These are phyloP conservation scores for Rhizopus sp. DNA, from an alignment of 371 early-diverging fungal genomes.

Conservation along the genomic window DNA sequence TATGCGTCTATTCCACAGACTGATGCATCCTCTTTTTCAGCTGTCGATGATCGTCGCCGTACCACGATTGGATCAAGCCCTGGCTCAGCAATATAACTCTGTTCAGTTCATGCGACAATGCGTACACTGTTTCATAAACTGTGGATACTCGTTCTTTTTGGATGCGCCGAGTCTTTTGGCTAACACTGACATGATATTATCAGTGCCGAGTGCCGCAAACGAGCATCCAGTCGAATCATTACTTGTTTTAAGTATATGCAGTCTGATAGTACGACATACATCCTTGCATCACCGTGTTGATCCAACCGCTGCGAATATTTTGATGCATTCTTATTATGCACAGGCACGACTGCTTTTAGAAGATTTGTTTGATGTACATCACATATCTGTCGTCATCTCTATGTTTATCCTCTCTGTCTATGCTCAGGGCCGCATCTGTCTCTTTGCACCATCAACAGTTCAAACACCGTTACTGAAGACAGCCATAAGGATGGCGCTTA, in stretches of 20 bases:
- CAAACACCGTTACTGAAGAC: constrained; percentile 26
- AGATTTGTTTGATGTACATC: constrained; percentile 46
- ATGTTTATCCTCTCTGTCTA: constrained; percentile 42
- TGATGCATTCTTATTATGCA: constrained; percentile 39
- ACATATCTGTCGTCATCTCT: constrained; percentile 42
- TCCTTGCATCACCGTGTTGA: constrained; percentile 29
- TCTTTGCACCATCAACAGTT: constrained; percentile 34
- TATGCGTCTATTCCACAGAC: constrained; percentile 24
- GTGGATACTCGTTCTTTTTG: constrained; percentile 41
- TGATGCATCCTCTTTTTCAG: constrained; percentile 25
- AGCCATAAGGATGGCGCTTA: constrained; percentile 36
- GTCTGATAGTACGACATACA: constrained; percentile 44
- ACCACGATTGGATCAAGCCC: constrained; percentile 17
- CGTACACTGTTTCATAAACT: constrained; percentile 41
- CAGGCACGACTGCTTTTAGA: constrained; percentile 44
- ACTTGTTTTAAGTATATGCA: constrained; percentile 40
- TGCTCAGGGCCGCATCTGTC: constrained; percentile 37
- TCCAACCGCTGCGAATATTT: constrained; percentile 23
- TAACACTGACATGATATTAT: constrained; percentile 36
- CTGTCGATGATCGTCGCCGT: constrained; percentile 14
- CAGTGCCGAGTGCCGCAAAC: constrained; percentile 32
- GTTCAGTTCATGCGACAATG: constrained; percentile 45
- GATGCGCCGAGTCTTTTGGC: constrained; percentile 33
- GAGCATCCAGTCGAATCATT: constrained; percentile 34
- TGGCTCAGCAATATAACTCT: constrained; percentile 37